phyloP scores from a whole-genome alignment of 805 yeast species.

The Komagataella populi region DNA sequence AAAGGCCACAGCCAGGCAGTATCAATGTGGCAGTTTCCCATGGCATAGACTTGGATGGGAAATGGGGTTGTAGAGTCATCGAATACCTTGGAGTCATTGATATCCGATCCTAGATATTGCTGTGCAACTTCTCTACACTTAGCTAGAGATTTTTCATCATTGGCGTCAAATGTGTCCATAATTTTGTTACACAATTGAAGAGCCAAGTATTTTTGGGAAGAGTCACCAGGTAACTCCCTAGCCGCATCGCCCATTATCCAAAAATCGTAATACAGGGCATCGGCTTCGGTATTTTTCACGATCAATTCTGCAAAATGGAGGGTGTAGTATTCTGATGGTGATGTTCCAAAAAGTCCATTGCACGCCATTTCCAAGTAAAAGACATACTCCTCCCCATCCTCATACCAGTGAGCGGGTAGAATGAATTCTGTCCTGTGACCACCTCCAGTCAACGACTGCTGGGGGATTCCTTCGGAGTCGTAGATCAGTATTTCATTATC shows the following conservation, averaged over 20 bases:
- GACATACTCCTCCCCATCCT: constrained; percentile 34
- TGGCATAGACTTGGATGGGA: constrained; percentile 54
- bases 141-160: constrained; percentile 39
- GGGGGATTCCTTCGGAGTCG: constrained; percentile 47
- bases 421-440: constrained; percentile 68
- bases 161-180: constrained; percentile 72
- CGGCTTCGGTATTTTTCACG: constrained; percentile 69
- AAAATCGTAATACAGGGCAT: constrained; percentile 67
- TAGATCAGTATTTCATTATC: constrained; percentile 79
- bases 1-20: constrained; percentile 99
- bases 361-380: constrained; percentile 86
- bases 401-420: constrained; percentile 42
- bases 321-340: constrained; percentile 49
- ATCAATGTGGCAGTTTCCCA: constrained; percentile 95
- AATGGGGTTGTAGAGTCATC: constrained; percentile 22
- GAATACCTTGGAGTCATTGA: constrained; percentile 55
- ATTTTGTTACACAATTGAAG: constrained; percentile 68
- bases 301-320: constrained; percentile 64
- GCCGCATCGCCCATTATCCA: constrained; percentile 89
- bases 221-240: constrained; percentile 60
- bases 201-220: constrained; percentile 79
- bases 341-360: constrained; percentile 79
- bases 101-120: constrained; percentile 48
- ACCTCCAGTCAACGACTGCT: constrained; percentile 80
- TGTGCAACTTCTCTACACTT: constrained; percentile 57